phyloP scores from a whole-genome alignment of 176 grass and related monocot genomes.

The Saccharum officinarum region DNA sequence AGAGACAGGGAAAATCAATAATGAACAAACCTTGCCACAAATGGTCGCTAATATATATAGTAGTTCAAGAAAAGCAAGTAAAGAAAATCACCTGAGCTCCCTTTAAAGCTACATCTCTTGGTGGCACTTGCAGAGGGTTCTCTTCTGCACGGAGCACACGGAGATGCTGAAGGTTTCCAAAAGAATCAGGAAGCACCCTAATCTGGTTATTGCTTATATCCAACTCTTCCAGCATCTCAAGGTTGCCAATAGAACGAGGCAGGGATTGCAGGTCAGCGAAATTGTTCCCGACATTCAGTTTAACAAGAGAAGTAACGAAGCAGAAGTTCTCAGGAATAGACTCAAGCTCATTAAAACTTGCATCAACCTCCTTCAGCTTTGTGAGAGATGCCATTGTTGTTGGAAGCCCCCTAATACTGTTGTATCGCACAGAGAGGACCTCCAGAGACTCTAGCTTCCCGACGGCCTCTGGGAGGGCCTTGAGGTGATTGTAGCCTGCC shows the following conservation, averaged over 20 bases:
- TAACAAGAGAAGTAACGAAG: slow-evolving; percentile 89
- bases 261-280: slow-evolving; percentile 84
- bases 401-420: slow-evolving; percentile 85
- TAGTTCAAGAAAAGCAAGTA: slow-evolving; percentile 4
- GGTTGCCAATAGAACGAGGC: slow-evolving; percentile 90
- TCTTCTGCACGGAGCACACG: slow-evolving; percentile 78
- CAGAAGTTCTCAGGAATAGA: slow-evolving; percentile 90
- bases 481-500: slow-evolving; percentile 89
- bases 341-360: slow-evolving; percentile 96
- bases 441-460: slow-evolving; percentile 87
- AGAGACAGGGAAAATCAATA: background rate
- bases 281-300: slow-evolving; percentile 88
- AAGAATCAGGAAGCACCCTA: slow-evolving; percentile 86
- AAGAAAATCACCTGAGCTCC: slow-evolving; percentile 77
- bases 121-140: slow-evolving; percentile 93
- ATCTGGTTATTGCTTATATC: slow-evolving; percentile 99
- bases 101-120: slow-evolving; percentile 80
- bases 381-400: slow-evolving; percentile 94
- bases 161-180: slow-evolving; percentile 64
- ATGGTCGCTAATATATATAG: background rate
- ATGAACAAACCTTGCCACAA: slow-evolving; percentile 24
- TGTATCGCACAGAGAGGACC: slow-evolving; percentile 90
- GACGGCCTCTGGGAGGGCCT: slow-evolving; percentile 88
- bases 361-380: slow-evolving; percentile 91
- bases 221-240: slow-evolving; percentile 97